A percentile compares a stretch with the other conserved stretches of the same genome.
These are phyloP conservation scores for Geosmithia putterillii DNA, from an alignment of 2,329 filamentous ascomycete species.

Conservation along the genomic window DNA sequence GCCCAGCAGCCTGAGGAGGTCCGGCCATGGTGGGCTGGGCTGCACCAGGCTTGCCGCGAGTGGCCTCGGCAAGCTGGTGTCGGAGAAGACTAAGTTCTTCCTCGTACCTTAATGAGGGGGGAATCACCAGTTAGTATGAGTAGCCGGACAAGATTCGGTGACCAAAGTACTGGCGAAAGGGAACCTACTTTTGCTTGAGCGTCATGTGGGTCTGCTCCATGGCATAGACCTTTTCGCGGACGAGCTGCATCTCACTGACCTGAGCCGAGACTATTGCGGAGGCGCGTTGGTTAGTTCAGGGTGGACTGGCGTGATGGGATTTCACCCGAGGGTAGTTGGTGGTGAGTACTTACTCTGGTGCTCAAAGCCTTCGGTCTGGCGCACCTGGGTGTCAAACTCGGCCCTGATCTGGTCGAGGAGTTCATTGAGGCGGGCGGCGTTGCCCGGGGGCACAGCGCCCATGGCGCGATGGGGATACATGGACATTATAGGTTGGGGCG, in stretches of 20 bases:
- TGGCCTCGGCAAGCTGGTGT: conserved; percentile 71
- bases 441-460: conserved; percentile 51
- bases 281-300: conserved; percentile 7
- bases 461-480: conserved; percentile 92
- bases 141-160: neutral
- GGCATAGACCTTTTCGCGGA: conserved; percentile 84
- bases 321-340: too few species aligned
- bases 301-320: neutral
- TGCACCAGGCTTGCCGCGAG: conserved; percentile 35
- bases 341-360: conserved; percentile 68
- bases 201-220: conserved; percentile 82
- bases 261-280: conserved; percentile 63
- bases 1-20: conserved; percentile 62
- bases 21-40: conserved; percentile 49
- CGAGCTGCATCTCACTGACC: conserved; percentile 88
- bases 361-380: conserved; percentile 77
- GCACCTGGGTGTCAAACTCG: conserved; percentile 80
- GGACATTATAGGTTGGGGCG: conserved; percentile 30
- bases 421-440: conserved; percentile 65
- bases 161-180: neutral
- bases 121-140: conserved; percentile 4
- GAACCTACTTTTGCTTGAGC: conserved; percentile 78
- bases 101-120: conserved; percentile 59
- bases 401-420: conserved; percentile 80
- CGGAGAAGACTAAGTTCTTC: conserved; percentile 78